Base-by-base conservation (phyloP, 768 basidiomycete genomes). In the Russula dissimulans region DNA sequence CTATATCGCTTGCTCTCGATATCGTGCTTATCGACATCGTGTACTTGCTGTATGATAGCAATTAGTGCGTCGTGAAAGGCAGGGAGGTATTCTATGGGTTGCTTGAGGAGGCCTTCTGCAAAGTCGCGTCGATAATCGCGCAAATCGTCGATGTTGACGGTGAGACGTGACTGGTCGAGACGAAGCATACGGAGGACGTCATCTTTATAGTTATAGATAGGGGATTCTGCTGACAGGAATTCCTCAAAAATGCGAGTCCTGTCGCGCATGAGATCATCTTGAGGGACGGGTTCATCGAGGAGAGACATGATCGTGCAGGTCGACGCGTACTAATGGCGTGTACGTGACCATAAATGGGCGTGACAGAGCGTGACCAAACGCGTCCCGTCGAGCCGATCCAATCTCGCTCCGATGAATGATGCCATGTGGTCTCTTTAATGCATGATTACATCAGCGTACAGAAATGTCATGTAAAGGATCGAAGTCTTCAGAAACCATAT, bases 81-180 rank as follows among this genome's bases (percentile, higher is more conserved):
- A 18, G 91, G 88, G 18, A 95, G 79, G 70, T 82, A 95, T 29
- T 90, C 87, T 9, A 84, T 81, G 1, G 97, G 97, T 41, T 91
- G 83, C 70, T 91, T 91, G 56, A 99, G 79, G 29, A 98, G 78
- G 0, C 94, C 92, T 67, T 93, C 87, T 5, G 91, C 86, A 58
- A 84, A 89, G 63, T 91, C 86, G 69, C 94, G 84, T 71, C 90
- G 84, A 72, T 91, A 91, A 73, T 92, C 91, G 75, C 95, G 87
- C 68, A 98, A 75, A 75, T 98, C 93, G 72, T 98, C 95, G 67
- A 98, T 81, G 73, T 97, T 98, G 71, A 99, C 84, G 67, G 95
- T 85, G 68, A 98, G 85, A 71, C 97, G 85, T 69, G 90, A 86
- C 69, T 87, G 84, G 68, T 89, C 87, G 18, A 79, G 78, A 58